Evolutionary conservation across 768 basidiomycete species (phyloP).

Genomic region (Phaeotremella skinneri): DNA sequence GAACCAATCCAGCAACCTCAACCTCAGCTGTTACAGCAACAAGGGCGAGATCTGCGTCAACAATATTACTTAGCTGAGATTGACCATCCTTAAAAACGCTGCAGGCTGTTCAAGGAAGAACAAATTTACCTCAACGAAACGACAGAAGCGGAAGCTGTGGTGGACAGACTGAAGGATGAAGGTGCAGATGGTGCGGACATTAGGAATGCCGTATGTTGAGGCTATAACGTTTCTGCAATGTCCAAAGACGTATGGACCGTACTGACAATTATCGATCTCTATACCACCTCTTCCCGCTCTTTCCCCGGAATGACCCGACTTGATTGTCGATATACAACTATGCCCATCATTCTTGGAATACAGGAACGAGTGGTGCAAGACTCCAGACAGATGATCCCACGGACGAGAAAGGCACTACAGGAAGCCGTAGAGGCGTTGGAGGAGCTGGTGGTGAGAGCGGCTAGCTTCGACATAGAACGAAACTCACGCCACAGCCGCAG

Average conservation of each 20-base stretch:
- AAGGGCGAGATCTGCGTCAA: background rate
- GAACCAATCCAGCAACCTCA: background rate
- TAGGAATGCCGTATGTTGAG: conserved; percentile 43
- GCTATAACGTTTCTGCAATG: too few species aligned
- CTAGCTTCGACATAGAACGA: background rate
- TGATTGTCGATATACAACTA: too few species aligned
- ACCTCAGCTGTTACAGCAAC: background rate
- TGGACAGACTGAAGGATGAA: conserved; percentile 33
- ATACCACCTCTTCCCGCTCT: too few species aligned
- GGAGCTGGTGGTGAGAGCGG: conserved; percentile 39
- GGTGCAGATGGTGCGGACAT: conserved; percentile 45
- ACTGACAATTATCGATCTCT: too few species aligned
- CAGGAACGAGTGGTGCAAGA: conserved; percentile 44
- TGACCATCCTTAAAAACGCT: background rate
- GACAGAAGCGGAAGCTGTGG: conserved; percentile 20
- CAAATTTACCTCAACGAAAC: conserved; percentile 32
- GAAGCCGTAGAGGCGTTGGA: conserved; percentile 32
- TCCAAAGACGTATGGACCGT: too few species aligned
- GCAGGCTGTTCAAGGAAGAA: conserved; percentile 42
- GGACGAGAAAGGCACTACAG: conserved; percentile 33
- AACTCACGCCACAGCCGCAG: conserved; percentile 5
- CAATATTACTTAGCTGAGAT: background rate
- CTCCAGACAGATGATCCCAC: conserved; percentile 42
- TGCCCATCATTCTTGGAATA: too few species aligned
- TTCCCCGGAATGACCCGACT: too few species aligned